Conservation (phyloP, 768 basidiomycete genomes). For the Auricularia cornea region DNA sequence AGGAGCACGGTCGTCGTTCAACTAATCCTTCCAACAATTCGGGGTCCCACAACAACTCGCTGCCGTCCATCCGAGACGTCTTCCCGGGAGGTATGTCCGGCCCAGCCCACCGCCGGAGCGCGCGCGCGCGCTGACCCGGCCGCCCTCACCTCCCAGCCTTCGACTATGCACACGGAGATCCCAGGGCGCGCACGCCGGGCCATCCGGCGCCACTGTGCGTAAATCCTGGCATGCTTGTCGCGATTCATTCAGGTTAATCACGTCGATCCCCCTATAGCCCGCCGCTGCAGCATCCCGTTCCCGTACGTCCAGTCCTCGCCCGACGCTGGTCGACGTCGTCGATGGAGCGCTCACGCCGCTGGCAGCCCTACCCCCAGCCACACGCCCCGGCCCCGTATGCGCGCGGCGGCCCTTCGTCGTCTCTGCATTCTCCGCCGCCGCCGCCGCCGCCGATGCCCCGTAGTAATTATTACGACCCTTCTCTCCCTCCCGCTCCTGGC, state of each 20-base stretch:
- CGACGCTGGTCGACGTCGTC: neutral
- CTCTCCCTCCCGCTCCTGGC: neutral
- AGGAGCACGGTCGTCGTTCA: neutral
- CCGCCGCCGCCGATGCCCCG: neutral
- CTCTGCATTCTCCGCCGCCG: neutral
- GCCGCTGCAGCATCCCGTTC: neutral
- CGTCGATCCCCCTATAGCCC: slow-evolving; percentile 1
- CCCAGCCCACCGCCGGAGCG: neutral
- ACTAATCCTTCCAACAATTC: neutral
- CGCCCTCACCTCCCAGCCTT: neutral
- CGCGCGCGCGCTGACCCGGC: neutral
- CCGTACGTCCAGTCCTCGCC: neutral
- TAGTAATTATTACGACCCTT: neutral
- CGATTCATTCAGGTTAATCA: neutral
- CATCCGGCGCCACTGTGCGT: neutral
- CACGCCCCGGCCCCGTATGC: neutral
- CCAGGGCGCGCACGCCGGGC: no score
- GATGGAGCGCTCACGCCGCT: neutral
- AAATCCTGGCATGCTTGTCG: neutral
- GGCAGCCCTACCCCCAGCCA: neutral
- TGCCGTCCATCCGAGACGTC: neutral
- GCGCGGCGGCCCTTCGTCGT: neutral
- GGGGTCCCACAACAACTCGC: neutral
- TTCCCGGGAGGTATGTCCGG: neutral
- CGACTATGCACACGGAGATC: no score